Conservation (phyloP, 164 flowering plant genomes). For the Litsea cubeba region DNA sequence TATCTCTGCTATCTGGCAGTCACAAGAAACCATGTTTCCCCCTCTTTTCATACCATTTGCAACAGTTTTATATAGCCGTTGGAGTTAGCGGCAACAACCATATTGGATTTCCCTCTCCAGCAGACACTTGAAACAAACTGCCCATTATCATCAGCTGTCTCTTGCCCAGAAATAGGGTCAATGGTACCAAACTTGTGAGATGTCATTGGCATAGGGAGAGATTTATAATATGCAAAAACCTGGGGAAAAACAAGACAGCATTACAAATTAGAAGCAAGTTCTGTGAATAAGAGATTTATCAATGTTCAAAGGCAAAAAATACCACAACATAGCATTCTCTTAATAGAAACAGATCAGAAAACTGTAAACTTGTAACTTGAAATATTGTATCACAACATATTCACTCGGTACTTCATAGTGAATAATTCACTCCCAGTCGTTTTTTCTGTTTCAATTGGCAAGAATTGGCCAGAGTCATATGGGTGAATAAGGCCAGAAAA, state of each 20-base stretch:
- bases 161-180: conserved; percentile 83
- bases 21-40: background rate
- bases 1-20: background rate
- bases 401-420: too few relatives aligned
- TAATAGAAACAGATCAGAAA: background rate
- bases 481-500: background rate
- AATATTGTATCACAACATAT: background rate
- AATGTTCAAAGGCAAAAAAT: background rate
- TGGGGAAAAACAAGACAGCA: conserved; percentile 20
- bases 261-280: background rate
- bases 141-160: conserved; percentile 73
- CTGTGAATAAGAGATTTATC: background rate
- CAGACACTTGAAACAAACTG: conserved; percentile 96
- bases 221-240: conserved; percentile 82
- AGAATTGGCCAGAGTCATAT: background rate
- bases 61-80: conserved; percentile 80
- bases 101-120: conserved; percentile 81
- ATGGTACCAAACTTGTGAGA: conserved; percentile 87
- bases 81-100: conserved; percentile 84
- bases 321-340: background rate
- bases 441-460: background rate
- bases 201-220: conserved; percentile 91
- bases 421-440: background rate
- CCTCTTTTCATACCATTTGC: conserved; percentile 53
- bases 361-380: background rate